These are phyloP conservation scores for Wickerhamiella vanderwaltii DNA, from an alignment of 805 yeast genomes.

Conservation along the genomic window DNA sequence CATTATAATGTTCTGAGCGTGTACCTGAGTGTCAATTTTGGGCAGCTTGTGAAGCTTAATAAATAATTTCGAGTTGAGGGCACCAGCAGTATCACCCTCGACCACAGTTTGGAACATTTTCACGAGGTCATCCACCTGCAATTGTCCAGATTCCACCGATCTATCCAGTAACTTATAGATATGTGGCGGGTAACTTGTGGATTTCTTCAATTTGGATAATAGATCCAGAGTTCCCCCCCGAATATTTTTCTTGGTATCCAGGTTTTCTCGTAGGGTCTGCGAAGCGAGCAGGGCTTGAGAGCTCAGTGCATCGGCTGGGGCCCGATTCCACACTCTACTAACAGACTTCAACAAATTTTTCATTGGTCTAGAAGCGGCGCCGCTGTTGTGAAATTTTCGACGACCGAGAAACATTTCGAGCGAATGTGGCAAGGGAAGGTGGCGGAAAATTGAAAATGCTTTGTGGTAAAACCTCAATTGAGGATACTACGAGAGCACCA, in stretches of 20 bases:
- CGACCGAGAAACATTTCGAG: not conserved
- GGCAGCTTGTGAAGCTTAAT: slow-evolving; percentile 18
- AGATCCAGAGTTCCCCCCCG: slow-evolving; percentile 10
- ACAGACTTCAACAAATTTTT: slow-evolving; percentile 5
- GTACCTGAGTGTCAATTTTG: slow-evolving; percentile 6
- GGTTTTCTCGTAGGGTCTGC: slow-evolving; percentile 4
- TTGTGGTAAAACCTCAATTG: too few relatives aligned
- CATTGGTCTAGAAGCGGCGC: slow-evolving; percentile 1
- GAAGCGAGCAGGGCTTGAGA: slow-evolving; percentile 6
- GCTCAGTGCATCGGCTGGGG: slow-evolving; percentile 2
- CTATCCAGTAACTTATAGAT: slow-evolving; percentile 16
- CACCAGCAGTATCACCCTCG: slow-evolving; percentile 7
- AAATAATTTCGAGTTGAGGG: slow-evolving; percentile 19
- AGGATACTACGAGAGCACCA: too few relatives aligned
- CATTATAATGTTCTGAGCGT: slow-evolving; percentile 19
- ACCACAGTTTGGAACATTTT: slow-evolving; percentile 17
- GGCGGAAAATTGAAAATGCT: too few relatives aligned
- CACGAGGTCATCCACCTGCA: slow-evolving; percentile 7
- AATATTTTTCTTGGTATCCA: not conserved
- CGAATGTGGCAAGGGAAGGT: not conserved
- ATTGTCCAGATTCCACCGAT: slow-evolving; percentile 12
- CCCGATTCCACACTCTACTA: slow-evolving; percentile 4
- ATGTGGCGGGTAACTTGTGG: slow-evolving; percentile 13
- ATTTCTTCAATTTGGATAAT: slow-evolving; percentile 5
- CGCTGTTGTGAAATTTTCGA: slow-evolving; percentile 4